Evolutionary conservation across 208 protist species (phyloP).

Genomic region (Acanthamoeba healyi): DNA sequence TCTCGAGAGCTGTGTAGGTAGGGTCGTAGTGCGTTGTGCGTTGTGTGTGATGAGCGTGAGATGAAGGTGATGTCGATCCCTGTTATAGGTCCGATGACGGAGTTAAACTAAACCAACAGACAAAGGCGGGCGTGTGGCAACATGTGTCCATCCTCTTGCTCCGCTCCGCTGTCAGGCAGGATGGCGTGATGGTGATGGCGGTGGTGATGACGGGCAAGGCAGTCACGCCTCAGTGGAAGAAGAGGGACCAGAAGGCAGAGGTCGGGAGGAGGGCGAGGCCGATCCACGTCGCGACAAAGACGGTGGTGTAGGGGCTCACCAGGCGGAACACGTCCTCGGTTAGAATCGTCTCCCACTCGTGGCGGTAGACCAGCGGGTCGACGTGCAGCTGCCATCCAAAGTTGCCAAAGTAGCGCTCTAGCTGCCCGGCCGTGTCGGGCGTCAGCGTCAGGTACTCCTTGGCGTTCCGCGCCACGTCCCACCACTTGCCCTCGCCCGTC

Average conservation of each 20-base stretch:
- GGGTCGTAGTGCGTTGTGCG: too few relatives aligned
- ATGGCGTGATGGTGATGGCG: too few relatives aligned
- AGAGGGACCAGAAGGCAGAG: background rate
- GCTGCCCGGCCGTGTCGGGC: background rate
- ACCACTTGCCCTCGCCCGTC: background rate
- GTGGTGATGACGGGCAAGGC: too few relatives aligned
- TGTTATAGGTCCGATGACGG: too few relatives aligned
- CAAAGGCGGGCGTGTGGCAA: too few relatives aligned
- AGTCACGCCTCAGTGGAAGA: background rate
- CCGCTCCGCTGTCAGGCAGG: too few relatives aligned
- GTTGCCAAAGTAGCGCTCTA: background rate
- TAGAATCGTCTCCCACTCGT: background rate
- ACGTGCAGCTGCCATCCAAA: slow-evolving; percentile 24
- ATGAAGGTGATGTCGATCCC: too few relatives aligned
- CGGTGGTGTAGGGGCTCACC: background rate
- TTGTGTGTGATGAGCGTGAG: too few relatives aligned
- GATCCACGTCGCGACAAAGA: background rate
- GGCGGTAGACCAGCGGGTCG: background rate
- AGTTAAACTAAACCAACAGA: too few relatives aligned
- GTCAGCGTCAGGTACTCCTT: background rate
- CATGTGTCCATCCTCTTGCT: too few relatives aligned
- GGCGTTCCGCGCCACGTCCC: background rate
- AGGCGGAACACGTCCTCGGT: background rate
- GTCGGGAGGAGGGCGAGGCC: background rate
- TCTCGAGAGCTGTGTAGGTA: too few relatives aligned